Evolutionary conservation across 2,329 filamentous ascomycete genomes (phyloP).

Genomic region (Camillea tinctor): DNA sequence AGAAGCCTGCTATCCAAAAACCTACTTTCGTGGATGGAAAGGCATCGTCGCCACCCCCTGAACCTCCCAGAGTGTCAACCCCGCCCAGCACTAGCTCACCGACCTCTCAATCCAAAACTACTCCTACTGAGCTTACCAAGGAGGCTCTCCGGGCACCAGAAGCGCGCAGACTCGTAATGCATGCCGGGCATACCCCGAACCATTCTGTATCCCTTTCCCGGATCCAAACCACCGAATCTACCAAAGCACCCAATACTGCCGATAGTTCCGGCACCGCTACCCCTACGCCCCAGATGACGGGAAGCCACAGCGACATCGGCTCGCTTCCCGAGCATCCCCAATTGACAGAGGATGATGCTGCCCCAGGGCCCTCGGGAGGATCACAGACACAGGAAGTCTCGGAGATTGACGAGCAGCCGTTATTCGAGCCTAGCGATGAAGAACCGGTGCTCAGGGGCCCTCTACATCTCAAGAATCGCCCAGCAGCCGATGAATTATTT

Average conservation of each 20-base stretch:
- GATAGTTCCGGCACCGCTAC: constrained; percentile 41
- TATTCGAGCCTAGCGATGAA: constrained; percentile 40
- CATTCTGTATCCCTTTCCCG: constrained; percentile 54
- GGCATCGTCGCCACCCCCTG: constrained; percentile 23
- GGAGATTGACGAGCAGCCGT: constrained; percentile 15
- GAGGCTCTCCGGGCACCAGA: constrained; percentile 48
- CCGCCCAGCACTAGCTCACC: constrained; percentile 27
- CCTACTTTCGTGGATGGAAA: constrained; percentile 47
- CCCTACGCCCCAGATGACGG: constrained; percentile 29
- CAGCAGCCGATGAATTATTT: constrained; percentile 56
- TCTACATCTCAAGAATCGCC: constrained; percentile 54
- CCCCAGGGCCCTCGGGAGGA: constrained; percentile 13
- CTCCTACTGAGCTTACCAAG: constrained; percentile 43
- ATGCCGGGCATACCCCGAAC: constrained; percentile 63
- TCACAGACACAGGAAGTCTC: constrained; percentile 1
- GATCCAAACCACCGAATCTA: constrained; percentile 44
- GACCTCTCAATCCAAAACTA: constrained; percentile 22
- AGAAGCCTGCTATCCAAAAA: constrained; percentile 51
- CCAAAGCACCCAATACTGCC: constrained; percentile 39
- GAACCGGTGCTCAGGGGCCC: constrained; percentile 52
- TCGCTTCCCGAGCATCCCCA: constrained; percentile 21
- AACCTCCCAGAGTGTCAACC: constrained; percentile 29
- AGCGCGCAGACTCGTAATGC: constrained; percentile 54
- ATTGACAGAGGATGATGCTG: constrained; percentile 5
- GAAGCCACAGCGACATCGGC: constrained; percentile 4